A percentile compares a stretch with the other conserved stretches of the same genome.
phyloP scores from a whole-genome alignment of 805 yeast genomes.

The Cyberlindnera mississippiensis region DNA sequence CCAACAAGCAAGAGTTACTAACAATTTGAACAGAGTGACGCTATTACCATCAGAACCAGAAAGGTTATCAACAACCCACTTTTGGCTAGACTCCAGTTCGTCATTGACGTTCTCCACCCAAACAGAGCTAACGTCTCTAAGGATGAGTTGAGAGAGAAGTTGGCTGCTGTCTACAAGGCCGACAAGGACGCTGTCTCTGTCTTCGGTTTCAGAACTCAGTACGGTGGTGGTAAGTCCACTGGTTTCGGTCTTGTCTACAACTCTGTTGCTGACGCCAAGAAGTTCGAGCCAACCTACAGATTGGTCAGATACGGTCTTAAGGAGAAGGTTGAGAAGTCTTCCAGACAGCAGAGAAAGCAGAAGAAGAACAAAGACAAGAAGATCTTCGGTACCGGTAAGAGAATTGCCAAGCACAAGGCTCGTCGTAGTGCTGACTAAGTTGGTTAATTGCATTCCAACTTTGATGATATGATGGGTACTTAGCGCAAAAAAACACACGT shows the following conservation, averaged over 20 bases:
- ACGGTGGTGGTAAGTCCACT: constrained; percentile 99
- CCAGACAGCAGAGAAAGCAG: constrained; percentile 99
- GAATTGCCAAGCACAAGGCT: constrained; percentile 89
- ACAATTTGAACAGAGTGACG: constrained; percentile 72
- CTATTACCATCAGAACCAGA: constrained; percentile 99
- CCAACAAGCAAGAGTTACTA: constrained; percentile 24
- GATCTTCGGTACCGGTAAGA: constrained; percentile 97
- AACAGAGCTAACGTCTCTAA: constrained; percentile 98
- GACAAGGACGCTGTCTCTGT: constrained; percentile 94
- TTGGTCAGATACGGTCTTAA: constrained; percentile 98
- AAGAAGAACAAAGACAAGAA: constrained; percentile 99
- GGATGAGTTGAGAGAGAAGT: constrained; percentile 96
- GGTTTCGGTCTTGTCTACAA: constrained; percentile 99
- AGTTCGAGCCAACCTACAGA: constrained; percentile 99
- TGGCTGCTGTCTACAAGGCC: constrained; percentile 84
- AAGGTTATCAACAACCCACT: constrained; percentile 98
- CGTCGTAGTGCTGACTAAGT: constrained; percentile 81
- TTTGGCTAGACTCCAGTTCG: constrained; percentile 99
- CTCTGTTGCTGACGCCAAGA: constrained; percentile 96
- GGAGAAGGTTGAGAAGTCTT: constrained; percentile 91
- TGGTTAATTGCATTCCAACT: constrained; percentile 7
- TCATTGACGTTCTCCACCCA: constrained; percentile 99
- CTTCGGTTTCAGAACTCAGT: constrained; percentile 99
- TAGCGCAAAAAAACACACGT: constrained; percentile 9
- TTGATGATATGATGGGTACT: constrained; percentile 7